Percentiles rank a stretch among this genome's conserved stretches.
Evolutionary conservation across 78 protist species (phyloP).

Genomic region (Anaeramoeba ignava): DNA sequence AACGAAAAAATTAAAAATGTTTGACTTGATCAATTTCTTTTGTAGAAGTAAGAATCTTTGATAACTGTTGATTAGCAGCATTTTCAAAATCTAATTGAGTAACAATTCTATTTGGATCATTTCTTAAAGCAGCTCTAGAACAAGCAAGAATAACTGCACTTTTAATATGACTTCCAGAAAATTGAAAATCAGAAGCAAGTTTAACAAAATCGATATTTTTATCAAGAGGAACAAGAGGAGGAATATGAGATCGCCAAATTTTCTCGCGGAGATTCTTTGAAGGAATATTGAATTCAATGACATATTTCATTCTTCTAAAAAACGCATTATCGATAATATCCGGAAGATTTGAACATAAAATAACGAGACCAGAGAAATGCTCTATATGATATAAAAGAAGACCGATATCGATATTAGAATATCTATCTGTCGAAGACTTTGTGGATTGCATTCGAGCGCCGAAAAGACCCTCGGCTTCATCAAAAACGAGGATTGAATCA

Average conservation of each 20-base stretch:
- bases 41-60: too few species aligned
- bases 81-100: too few species aligned
- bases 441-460: neutral
- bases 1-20: too few species aligned
- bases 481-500: conserved; percentile 40
- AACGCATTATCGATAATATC: neutral
- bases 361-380: conserved; percentile 29
- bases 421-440: conserved; percentile 11
- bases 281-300: neutral
- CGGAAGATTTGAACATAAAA: conserved; percentile 5
- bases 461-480: conserved; percentile 36
- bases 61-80: too few species aligned
- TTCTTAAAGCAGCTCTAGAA: too few species aligned
- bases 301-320: neutral
- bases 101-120: too few species aligned
- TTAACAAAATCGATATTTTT: too few species aligned
- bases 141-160: too few species aligned
- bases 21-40: too few species aligned
- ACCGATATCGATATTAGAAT: conserved; percentile 12
- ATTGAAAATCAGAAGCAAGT: too few species aligned
- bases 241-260: neutral
- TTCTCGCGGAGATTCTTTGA: neutral
- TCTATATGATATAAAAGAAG: conserved; percentile 37
- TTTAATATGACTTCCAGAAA: too few species aligned
- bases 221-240: too few species aligned